These are phyloP conservation scores for Aspergillus bertholletiae DNA, from an alignment of 495 filamentous ascomycete species.

Conservation along the genomic window DNA sequence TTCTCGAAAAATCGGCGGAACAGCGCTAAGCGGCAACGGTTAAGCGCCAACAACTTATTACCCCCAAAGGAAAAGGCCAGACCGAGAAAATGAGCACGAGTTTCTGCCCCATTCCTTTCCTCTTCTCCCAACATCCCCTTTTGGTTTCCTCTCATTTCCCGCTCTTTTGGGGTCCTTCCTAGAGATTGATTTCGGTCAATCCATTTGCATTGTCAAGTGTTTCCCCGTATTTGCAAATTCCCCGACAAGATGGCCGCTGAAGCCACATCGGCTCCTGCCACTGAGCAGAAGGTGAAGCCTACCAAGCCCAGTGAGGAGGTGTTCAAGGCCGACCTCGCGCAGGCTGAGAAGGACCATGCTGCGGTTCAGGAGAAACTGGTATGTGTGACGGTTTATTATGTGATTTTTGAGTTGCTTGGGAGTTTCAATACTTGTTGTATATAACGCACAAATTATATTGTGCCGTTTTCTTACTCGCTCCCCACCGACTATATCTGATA, in stretches of 20 bases:
- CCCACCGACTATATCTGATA: background rate
- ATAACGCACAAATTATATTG: background rate
- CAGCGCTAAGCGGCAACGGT: conserved; percentile 26
- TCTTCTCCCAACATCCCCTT: conserved; percentile 9
- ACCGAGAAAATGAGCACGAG: conserved; percentile 12
- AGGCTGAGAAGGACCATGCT: conserved; percentile 79
- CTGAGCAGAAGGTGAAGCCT: conserved; percentile 46
- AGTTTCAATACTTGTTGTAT: background rate
- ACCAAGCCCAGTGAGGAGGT: conserved; percentile 54
- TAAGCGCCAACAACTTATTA: conserved; percentile 22
- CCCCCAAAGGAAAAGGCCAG: conserved; percentile 16
- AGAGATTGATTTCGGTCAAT: conserved; percentile 10
- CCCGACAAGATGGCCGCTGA: conserved; percentile 34
- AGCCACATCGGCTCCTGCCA: conserved; percentile 35
- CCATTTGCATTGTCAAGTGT: conserved; percentile 6
- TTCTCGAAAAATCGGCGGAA: conserved; percentile 27
- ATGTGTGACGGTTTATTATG: conserved; percentile 46
- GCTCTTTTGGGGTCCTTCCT: conserved; percentile 7
- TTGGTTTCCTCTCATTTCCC: conserved; percentile 3
- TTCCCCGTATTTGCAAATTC: conserved; percentile 6
- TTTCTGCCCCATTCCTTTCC: conserved; percentile 13
- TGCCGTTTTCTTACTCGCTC: background rate
- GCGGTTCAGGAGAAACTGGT: conserved; percentile 73
- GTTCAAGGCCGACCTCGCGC: conserved; percentile 61
- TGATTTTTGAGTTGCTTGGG: conserved; percentile 1